Evolutionary conservation across 1,284 basidiomycete species (phyloP).

Genomic region (Ganoderma boninense): DNA sequence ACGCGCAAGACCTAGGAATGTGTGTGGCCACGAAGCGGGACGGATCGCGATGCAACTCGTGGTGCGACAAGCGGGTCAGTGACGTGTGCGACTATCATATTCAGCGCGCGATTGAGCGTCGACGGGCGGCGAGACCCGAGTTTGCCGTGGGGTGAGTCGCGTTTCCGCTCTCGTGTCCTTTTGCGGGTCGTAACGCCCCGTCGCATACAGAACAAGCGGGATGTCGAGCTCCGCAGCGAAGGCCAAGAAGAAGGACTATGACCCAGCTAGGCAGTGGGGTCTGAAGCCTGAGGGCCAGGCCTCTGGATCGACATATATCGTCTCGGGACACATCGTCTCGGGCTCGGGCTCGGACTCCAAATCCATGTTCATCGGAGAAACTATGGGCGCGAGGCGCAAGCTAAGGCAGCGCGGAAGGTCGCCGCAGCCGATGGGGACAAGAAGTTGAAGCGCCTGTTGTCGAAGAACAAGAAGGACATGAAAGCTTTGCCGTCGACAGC

Average conservation of each 20-base stretch:
- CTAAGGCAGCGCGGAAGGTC: constrained; percentile 70
- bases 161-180: background rate
- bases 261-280: constrained; percentile 76
- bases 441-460: constrained; percentile 64
- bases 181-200: constrained; percentile 15
- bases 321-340: constrained; percentile 76
- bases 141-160: constrained; percentile 77
- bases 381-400: constrained; percentile 78
- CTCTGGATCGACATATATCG: constrained; percentile 76
- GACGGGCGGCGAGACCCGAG: constrained; percentile 80
- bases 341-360: constrained; percentile 58
- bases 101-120: constrained; percentile 79
- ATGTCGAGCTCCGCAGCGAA: constrained; percentile 55
- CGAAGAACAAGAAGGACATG: constrained; percentile 71
- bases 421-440: constrained; percentile 67
- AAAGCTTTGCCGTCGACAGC: constrained; percentile 64
- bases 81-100: constrained; percentile 93
- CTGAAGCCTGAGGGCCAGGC: constrained; percentile 63
- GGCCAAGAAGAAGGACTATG: constrained; percentile 63
- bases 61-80: constrained; percentile 87
- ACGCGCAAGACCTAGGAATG: constrained; percentile 85
- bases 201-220: constrained; percentile 66
- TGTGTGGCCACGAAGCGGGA: constrained; percentile 83
- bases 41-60: constrained; percentile 82
- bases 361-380: constrained; percentile 66